These are phyloP conservation scores for Calcarisporium arbuscula DNA, from an alignment of 2,329 filamentous ascomycete genomes.

Conservation along the genomic window DNA sequence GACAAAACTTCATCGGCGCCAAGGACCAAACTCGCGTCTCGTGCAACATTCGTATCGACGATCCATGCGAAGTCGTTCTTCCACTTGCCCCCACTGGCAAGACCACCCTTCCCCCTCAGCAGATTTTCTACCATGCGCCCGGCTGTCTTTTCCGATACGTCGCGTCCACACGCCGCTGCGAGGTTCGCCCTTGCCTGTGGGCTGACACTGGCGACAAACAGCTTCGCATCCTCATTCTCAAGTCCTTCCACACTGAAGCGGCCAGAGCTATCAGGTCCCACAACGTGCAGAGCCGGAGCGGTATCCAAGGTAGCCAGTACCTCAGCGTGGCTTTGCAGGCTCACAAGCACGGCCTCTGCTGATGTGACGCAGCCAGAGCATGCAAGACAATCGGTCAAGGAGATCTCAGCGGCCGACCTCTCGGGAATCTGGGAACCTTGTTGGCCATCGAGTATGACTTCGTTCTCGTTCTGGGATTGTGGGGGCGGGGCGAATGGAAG, in stretches of 20 bases:
- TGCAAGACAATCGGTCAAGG: constrained; percentile 91
- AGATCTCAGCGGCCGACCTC: constrained; percentile 78
- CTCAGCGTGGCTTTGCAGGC: constrained; percentile 87
- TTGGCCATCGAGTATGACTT: constrained; percentile 91
- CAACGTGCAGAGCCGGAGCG: constrained; percentile 42
- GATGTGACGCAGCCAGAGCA: constrained; percentile 98
- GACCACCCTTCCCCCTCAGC: constrained; percentile 59
- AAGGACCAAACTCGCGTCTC: constrained; percentile 77
- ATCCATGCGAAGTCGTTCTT: constrained; percentile 82
- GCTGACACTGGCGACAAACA: constrained; percentile 89
- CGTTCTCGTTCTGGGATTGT: constrained; percentile 49
- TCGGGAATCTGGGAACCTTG: constrained; percentile 45
- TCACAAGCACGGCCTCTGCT: constrained; percentile 94
- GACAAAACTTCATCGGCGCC: constrained; percentile 64
- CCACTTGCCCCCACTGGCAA: constrained; percentile 64
- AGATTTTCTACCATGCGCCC: constrained; percentile 79
- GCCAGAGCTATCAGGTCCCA: constrained; percentile 24
- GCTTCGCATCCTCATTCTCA: constrained; percentile 55
- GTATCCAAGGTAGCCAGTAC: constrained; percentile 77
- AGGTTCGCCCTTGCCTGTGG: constrained; percentile 86
- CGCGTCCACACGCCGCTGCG: constrained; percentile 72
- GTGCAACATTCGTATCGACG: constrained; percentile 78
- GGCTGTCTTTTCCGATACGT: constrained; percentile 64
- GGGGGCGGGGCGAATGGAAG: constrained; percentile 54
- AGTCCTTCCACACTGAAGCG: constrained; percentile 41